phyloP scores from a whole-genome alignment of 352 stramenopile species.

The Plasmopara viticola region DNA sequence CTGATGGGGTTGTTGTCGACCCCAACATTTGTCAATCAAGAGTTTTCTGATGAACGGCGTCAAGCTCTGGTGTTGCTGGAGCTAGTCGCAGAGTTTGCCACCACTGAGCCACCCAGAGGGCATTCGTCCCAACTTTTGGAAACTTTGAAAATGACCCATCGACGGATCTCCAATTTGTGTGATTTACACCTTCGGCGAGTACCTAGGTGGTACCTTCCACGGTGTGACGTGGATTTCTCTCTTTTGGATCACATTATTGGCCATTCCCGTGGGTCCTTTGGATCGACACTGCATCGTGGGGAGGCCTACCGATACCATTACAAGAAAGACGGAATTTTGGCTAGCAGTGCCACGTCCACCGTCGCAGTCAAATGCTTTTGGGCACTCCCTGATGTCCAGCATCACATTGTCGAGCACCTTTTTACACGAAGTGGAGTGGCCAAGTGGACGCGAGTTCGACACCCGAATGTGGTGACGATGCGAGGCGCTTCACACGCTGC shows the following conservation, averaged over 20 bases:
- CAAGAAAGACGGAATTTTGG: conserved; percentile 23
- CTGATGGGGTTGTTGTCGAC: conserved; percentile 41
- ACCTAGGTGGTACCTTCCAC: conserved; percentile 52
- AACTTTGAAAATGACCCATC: conserved; percentile 60
- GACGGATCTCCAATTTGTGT: conserved; percentile 42
- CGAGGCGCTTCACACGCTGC: conserved; percentile 50
- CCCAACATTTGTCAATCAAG: conserved; percentile 48
- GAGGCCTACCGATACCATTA: conserved; percentile 45
- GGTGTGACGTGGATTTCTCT: conserved; percentile 45
- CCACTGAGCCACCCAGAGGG: conserved; percentile 23
- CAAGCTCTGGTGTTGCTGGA: conserved; percentile 57
- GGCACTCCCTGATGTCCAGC: conserved; percentile 34
- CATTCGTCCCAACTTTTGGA: conserved; percentile 49
- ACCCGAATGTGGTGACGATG: conserved; percentile 57
- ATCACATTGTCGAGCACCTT: conserved; percentile 47
- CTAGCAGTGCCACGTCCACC: conserved; percentile 24
- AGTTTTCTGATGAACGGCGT: conserved; percentile 40
- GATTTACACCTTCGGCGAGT: conserved; percentile 45
- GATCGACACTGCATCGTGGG: conserved; percentile 43
- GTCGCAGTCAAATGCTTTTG: conserved; percentile 58
- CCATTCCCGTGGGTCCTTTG: conserved; percentile 32
- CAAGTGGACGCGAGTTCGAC: conserved; percentile 42
- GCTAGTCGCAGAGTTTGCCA: conserved; percentile 43
- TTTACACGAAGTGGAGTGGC: conserved; percentile 37
- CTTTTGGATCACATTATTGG: conserved; percentile 27